Conservation (phyloP, 371 early-diverging fungal genomes). For the Syncephalastrum monosporum region DNA sequence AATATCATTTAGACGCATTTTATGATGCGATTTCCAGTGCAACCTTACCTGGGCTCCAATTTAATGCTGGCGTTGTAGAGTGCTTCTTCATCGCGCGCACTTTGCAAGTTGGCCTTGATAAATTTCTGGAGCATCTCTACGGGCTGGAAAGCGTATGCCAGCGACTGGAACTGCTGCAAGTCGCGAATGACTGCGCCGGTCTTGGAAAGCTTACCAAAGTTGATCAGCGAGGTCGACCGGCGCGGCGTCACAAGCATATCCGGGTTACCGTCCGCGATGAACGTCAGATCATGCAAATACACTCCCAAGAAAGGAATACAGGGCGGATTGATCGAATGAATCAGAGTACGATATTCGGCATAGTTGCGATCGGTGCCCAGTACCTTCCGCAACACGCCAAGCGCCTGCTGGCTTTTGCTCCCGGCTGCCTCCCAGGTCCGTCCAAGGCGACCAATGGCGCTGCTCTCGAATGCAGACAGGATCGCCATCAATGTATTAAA, state of each 20-base stretch:
- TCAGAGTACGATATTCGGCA: constrained; percentile 75
- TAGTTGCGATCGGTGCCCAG: constrained; percentile 83
- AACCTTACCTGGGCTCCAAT: constrained; percentile 73
- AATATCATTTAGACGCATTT: constrained; percentile 25
- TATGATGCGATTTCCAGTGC: not conserved
- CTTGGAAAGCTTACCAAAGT: constrained; percentile 85
- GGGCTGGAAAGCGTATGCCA: constrained; percentile 69
- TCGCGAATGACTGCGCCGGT: constrained; percentile 87
- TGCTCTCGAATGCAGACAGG: constrained; percentile 81
- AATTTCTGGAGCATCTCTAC: constrained; percentile 84
- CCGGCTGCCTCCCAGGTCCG: constrained; percentile 58
- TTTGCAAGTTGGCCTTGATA: constrained; percentile 54
- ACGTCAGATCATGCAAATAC: constrained; percentile 87
- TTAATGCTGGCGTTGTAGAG: constrained; percentile 73
- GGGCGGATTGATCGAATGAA: constrained; percentile 81
- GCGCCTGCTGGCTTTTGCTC: not conserved
- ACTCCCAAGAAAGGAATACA: constrained; percentile 89
- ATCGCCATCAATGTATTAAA: constrained; percentile 88
- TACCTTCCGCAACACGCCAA: constrained; percentile 54
- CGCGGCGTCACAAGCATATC: constrained; percentile 32
- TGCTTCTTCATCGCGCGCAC: constrained; percentile 43
- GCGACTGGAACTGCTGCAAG: constrained; percentile 82
- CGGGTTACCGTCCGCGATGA: constrained; percentile 88
- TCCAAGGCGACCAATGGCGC: constrained; percentile 83
- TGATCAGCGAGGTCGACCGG: constrained; percentile 63